Base-by-base conservation (phyloP, 2,329 filamentous ascomycete genomes). In the Talaromyces sp. region DNA sequence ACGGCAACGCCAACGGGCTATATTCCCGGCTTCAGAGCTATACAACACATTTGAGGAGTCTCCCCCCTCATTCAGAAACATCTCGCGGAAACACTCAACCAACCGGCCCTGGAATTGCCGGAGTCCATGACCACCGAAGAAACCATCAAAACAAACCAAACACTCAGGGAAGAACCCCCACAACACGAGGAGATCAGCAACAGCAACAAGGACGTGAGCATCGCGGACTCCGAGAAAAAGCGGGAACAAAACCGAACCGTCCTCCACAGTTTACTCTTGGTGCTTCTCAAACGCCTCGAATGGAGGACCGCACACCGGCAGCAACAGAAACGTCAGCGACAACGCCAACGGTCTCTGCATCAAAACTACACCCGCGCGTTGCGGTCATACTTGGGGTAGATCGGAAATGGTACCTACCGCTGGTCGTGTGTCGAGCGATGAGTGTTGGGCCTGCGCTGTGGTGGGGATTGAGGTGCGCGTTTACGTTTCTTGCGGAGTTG, bases 311-410 rank as follows among this genome's bases (percentile, higher is more conserved):
- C 22, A 5, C 27, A 22, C 62, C 22, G 31, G 10, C 25, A 27
- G 19, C 25, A n/a, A n/a, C 31, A 9, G 52, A 56, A 17, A 25
- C 52, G 52, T 37, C 33, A 35, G 2, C 33, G 13, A 3, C 52
- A 39, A 56, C 52, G 33, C 52, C 52, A 56, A 22, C 52, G n/a
- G 31, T 56, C 37, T 56, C 52, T 56, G 33, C 60, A 11, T 79
- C 78, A 43, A 76, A 79, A 61, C 82, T 92, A 50, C 90, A 93
- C 73, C 91, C 91, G 13, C 90, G 90, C 64, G 87, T 94, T 64
- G 91, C 91, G 68, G 90, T 93, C 70, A 85, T 92, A 37, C 84
- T 94, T 56, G 90, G 91, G 61, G 86, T 95, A 17, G 87, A 89
- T 62, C 83, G 83, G 68, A 83, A 83, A 67, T 94, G 90, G 89